Evolutionary conservation across 1,139 yeast species (phyloP).

Genomic region (Petasospora fabianii): DNA sequence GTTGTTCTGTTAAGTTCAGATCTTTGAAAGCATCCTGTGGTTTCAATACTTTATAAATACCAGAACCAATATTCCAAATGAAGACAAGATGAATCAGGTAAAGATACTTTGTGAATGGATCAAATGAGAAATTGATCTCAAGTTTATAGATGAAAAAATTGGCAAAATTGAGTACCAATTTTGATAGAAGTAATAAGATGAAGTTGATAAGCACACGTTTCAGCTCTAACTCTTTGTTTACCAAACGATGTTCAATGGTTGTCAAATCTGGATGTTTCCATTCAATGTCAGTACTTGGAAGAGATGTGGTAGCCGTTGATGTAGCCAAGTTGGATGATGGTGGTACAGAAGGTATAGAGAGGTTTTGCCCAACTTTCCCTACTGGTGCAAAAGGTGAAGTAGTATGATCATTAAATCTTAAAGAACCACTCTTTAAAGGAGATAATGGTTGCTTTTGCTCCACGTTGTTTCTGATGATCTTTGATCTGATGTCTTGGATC

Average conservation of each 20-base stretch:
- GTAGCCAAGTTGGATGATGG: too few relatives aligned
- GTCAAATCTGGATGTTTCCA: constrained; percentile 28
- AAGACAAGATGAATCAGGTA: constrained; percentile 31
- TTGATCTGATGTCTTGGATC: constrained; percentile 13
- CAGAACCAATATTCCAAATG: constrained; percentile 33
- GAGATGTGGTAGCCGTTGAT: not conserved
- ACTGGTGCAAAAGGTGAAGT: not conserved
- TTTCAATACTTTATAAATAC: constrained; percentile 34
- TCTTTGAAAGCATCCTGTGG: constrained; percentile 38
- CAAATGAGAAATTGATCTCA: constrained; percentile 9
- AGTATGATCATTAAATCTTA: not conserved
- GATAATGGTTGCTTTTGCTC: constrained; percentile 8
- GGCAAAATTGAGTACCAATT: constrained; percentile 28
- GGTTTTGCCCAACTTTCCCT: not conserved
- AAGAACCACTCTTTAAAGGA: not conserved
- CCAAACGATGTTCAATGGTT: constrained; percentile 29
- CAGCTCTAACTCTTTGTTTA: constrained; percentile 38
- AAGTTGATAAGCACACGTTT: constrained; percentile 33
- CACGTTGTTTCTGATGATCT: constrained; percentile 12
- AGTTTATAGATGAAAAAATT: constrained; percentile 24
- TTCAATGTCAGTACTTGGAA: constrained; percentile 8
- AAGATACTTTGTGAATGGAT: constrained; percentile 5
- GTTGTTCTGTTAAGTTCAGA: constrained; percentile 37
- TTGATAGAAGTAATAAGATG: constrained; percentile 29
- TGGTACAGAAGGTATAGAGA: too few relatives aligned